A percentile compares a stretch with the other conserved stretches of the same genome.
phyloP scores from a whole-genome alignment of 148 eudicot genomes.

The Rhododendron griersonianum region DNA sequence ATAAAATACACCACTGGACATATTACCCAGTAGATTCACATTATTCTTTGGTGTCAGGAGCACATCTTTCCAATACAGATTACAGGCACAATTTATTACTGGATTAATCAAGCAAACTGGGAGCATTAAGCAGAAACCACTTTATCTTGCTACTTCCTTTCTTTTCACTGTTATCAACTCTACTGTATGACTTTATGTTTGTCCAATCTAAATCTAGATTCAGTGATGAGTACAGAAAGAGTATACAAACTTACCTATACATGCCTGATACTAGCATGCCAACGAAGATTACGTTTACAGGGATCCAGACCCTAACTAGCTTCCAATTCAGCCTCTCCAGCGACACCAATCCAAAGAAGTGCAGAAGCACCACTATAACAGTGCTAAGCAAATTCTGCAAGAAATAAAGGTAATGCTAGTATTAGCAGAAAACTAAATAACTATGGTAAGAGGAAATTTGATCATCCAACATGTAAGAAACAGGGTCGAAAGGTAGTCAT shows the following conservation, averaged over 20 bases:
- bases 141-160: background rate
- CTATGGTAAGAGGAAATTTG: background rate
- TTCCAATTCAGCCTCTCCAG: constrained; percentile 74
- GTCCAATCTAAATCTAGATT: background rate
- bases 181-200: background rate
- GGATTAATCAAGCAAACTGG: background rate
- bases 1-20: background rate
- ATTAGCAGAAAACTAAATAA: background rate
- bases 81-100: background rate
- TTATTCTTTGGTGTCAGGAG: background rate
- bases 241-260: constrained; percentile 54
- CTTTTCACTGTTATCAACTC: background rate
- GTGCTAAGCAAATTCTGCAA: constrained; percentile 80
- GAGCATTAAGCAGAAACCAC: background rate
- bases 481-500: background rate
- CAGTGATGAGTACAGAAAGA: background rate
- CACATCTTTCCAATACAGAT: background rate
- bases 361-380: constrained; percentile 49
- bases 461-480: constrained; percentile 3
- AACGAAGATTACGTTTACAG: constrained; percentile 75
- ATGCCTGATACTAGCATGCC: constrained; percentile 92
- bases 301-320: constrained; percentile 75
- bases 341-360: constrained; percentile 45
- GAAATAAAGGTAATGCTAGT: constrained; percentile 2
- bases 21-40: background rate